A percentile compares a stretch with the other conserved stretches of the same genome.
These are phyloP conservation scores for Ascochyta pisi DNA, from an alignment of 2,329 filamentous ascomycete genomes.

Conservation along the genomic window DNA sequence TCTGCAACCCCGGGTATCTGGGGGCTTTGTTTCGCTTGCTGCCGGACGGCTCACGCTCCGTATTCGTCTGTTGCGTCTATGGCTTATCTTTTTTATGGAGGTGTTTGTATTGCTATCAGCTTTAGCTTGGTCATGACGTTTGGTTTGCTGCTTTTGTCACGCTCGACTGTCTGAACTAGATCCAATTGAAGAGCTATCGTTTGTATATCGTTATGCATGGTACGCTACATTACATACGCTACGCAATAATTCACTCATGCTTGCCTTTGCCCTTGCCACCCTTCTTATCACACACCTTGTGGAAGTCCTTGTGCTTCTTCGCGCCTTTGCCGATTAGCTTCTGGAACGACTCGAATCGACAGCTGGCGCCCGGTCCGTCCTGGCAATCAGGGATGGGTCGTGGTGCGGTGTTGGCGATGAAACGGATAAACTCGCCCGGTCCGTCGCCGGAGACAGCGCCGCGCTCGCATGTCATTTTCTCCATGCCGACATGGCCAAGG, in stretches of 20 bases:
- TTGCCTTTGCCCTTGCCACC: slow-evolving; percentile 13
- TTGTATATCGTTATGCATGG: too few relatives aligned
- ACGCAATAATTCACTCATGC: slow-evolving; percentile 6
- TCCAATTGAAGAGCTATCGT: too few relatives aligned
- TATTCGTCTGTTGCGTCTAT: too few relatives aligned
- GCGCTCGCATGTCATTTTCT: slow-evolving; percentile 65
- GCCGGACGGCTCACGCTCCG: too few relatives aligned
- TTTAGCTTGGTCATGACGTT: too few relatives aligned
- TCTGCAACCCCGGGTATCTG: too few relatives aligned
- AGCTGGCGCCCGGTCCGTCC: slow-evolving; percentile 59
- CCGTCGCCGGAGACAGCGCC: slow-evolving; percentile 55
- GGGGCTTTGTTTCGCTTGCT: too few relatives aligned
- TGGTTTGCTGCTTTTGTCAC: too few relatives aligned
- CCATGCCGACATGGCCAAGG: slow-evolving; percentile 69
- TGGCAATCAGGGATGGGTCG: slow-evolving; percentile 57
- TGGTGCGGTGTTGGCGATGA: slow-evolving; percentile 59
- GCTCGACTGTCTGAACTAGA: too few relatives aligned
- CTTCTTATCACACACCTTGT: slow-evolving; percentile 39
- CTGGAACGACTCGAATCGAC: slow-evolving; percentile 53
- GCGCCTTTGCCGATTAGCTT: slow-evolving; percentile 52
- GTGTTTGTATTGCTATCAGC: too few relatives aligned
- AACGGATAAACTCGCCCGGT: slow-evolving; percentile 58
- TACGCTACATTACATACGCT: too few relatives aligned
- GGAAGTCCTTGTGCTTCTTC: slow-evolving; percentile 40
- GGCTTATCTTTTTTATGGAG: too few relatives aligned